Base-by-base conservation (phyloP, 1,284 basidiomycete genomes). In the Ceratobasidium sp. region DNA sequence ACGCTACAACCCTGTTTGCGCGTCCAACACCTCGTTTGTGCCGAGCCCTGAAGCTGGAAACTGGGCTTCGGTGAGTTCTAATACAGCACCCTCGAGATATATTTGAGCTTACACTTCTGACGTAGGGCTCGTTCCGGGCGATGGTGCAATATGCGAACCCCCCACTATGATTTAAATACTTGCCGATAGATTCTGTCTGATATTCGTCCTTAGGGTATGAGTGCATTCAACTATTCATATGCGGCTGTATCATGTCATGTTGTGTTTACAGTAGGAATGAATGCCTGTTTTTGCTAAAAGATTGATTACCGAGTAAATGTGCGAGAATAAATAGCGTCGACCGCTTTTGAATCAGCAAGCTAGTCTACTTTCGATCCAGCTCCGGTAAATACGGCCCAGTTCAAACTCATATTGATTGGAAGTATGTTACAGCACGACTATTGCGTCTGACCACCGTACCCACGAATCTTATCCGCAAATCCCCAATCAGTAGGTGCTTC, bases 381-480 rank as follows among this genome's bases (percentile, higher is more conserved):
- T 33, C 33, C 33, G 33, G 33, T 33, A 33, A 33, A 33, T 33
- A 33, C 33, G 33, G 33, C 33, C 33, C 33, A 33, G 33, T 33
- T 33, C 33, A 33, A 33, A 33, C 33, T 33, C 33, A 33, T 33
- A 33, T 33, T 33, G 33, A 33, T 33, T 33, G 33, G 33, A 28
- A 7, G 7, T 13, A n/a, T 26, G 18, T 44, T 55, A 69, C 12
- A 69, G 33, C 51, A 53, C 46, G 55, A 18, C 53, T 63, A 93
- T 87, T 92, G 90, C 33, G 87, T 89, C 86, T 93, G 92, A 18
- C 89, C 85, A 15, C 96, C 95, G 84, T 97, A 97, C 0, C 96
- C 96, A 82, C 95, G 89, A 82, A 97, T 92, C 40, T 91, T 92
- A 85, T 99, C 97, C 26, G 97, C 97, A 84, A 99, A 99, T 75